A percentile compares a stretch with the other conserved stretches of the same genome.
phyloP scores from a whole-genome alignment of 345 rosid genomes.

The Ricinus communis region DNA sequence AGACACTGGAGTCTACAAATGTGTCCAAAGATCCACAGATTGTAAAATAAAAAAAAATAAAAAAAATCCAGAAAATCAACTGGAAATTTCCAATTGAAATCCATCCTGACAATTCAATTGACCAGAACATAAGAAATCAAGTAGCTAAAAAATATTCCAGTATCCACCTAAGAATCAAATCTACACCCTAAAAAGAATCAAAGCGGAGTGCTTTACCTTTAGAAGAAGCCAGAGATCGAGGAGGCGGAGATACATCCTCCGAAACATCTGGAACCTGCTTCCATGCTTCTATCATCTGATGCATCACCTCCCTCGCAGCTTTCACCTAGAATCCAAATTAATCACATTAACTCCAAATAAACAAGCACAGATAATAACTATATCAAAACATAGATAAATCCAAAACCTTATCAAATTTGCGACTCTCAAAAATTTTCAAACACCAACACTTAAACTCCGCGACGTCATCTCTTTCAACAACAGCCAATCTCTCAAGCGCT shows the following conservation, averaged over 20 bases:
- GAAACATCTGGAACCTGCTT: slow-evolving; percentile 86
- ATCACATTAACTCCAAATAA: background rate
- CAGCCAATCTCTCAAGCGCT: slow-evolving; percentile 70
- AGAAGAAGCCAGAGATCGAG: slow-evolving; percentile 59
- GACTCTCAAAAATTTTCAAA: slow-evolving; percentile 64
- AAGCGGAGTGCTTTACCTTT: slow-evolving; percentile 43
- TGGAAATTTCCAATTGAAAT: too few species aligned
- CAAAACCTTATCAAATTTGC: slow-evolving; percentile 79
- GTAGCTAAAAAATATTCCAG: too few species aligned
- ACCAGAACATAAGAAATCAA: too few species aligned
- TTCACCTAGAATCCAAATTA: slow-evolving; percentile 56
- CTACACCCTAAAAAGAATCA: slow-evolving; percentile 8
- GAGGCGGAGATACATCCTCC: slow-evolving; percentile 67
- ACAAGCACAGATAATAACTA: slow-evolving; percentile 14
- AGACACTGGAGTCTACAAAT: too few species aligned
- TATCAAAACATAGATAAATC: background rate
- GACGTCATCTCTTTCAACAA: slow-evolving; percentile 61
- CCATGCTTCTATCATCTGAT: slow-evolving; percentile 87
- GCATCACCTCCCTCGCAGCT: slow-evolving; percentile 90
- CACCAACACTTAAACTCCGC: slow-evolving; percentile 66
- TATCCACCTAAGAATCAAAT: background rate
- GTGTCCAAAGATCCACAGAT: too few species aligned
- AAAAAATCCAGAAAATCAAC: too few species aligned
- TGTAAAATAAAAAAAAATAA: too few species aligned
- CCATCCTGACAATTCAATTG: too few species aligned